Evolutionary conservation across 2,329 filamentous ascomycete species (phyloP).

Genomic region (Dothideomycetidae sp.): DNA sequence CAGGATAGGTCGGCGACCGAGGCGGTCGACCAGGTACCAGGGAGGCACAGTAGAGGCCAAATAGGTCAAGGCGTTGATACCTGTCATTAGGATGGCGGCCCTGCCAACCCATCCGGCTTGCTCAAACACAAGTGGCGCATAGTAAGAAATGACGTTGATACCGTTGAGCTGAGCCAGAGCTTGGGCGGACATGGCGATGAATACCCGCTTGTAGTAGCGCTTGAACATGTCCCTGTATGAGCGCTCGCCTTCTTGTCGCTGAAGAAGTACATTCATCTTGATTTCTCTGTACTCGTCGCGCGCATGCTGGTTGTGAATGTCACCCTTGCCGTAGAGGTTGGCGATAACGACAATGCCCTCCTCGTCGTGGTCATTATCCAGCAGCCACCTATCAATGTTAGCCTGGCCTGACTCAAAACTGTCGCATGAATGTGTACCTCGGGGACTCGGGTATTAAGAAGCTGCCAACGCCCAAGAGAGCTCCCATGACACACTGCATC

Average conservation of each 20-base stretch:
- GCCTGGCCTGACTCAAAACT: constrained; percentile 4
- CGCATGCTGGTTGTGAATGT: constrained; percentile 85
- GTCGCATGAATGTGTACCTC: constrained; percentile 40
- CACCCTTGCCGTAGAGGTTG: constrained; percentile 88
- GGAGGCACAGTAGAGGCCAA: constrained; percentile 79
- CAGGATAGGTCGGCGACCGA: constrained; percentile 74
- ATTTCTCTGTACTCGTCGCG: constrained; percentile 96
- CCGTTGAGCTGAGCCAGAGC: constrained; percentile 86
- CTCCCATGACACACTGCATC: constrained; percentile 92
- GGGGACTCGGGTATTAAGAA: constrained; percentile 93
- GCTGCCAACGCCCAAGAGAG: constrained; percentile 69
- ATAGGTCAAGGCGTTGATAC: constrained; percentile 81
- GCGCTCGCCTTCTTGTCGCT: constrained; percentile 88
- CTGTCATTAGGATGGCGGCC: constrained; percentile 82
- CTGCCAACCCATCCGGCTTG: constrained; percentile 82
- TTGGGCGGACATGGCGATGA: constrained; percentile 95
- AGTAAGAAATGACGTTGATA: constrained; percentile 97
- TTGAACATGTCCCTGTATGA: constrained; percentile 87
- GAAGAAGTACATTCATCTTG: constrained; percentile 91
- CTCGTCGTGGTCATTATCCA: constrained; percentile 96
- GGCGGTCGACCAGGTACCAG: constrained; percentile 86
- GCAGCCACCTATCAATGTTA: constrained; percentile 56
- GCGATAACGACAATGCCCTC: constrained; percentile 97
- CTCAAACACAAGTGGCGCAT: constrained; percentile 84
- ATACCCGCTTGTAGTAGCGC: constrained; percentile 73